phyloP scores from a whole-genome alignment of 2,329 filamentous ascomycete species.

The Cytospora schulzeri region DNA sequence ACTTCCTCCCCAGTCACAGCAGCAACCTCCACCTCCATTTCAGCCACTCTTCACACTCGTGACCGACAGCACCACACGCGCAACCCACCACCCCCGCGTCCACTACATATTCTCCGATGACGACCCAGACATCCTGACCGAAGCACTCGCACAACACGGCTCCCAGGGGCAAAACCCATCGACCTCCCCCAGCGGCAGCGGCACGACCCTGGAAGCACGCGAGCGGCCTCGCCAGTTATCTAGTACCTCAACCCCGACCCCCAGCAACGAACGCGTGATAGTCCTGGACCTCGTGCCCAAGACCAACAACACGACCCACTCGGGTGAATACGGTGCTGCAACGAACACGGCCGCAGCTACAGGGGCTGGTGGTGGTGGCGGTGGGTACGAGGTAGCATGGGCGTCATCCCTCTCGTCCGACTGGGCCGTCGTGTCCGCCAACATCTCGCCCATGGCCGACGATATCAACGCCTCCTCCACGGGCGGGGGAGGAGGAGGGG shows the following conservation, averaged over 20 bases:
- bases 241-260: not conserved
- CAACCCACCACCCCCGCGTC: conserved; percentile 80
- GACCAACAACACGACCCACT: not conserved
- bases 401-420: conserved; percentile 73
- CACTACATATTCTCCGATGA: conserved; percentile 96
- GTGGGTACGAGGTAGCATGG: conserved; percentile 59
- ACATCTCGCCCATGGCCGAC: conserved; percentile 48
- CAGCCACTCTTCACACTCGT: conserved; percentile 84
- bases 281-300: conserved; percentile 56
- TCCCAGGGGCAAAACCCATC: not conserved
- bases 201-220: conserved; percentile 34
- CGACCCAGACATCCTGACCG: conserved; percentile 74
- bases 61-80: conserved; percentile 70
- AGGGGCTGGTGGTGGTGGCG: not conserved
- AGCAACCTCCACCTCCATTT: conserved; percentile 55
- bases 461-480: conserved; percentile 34
- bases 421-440: conserved; percentile 64
- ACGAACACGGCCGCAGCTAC: not conserved
- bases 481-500: no score
- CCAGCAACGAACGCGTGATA: conserved; percentile 48
- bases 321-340: not conserved
- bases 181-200: conserved; percentile 34
- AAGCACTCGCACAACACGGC: conserved; percentile 57
- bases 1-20: conserved; percentile 13
- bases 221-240: conserved; percentile 22